Evolutionary conservation across 2,329 filamentous ascomycete species (phyloP).

Genomic region (Fusarium globosum): DNA sequence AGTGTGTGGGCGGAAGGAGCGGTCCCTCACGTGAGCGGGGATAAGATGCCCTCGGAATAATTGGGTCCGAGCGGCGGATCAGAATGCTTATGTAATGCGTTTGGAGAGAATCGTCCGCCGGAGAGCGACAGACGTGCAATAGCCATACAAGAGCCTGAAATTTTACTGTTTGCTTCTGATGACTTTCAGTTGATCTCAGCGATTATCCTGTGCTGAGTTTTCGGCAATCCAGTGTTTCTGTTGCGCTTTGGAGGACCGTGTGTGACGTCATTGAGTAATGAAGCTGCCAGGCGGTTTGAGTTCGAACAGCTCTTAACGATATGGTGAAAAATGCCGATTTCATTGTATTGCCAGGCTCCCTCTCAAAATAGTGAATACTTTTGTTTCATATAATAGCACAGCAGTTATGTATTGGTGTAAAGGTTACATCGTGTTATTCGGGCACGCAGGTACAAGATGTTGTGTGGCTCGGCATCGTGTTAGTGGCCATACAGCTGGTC

Average conservation of each 20-base stretch:
- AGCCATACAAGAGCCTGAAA: neutral
- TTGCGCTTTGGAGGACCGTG: accelerated
- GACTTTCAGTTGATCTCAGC: accelerated
- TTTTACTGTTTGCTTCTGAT: neutral
- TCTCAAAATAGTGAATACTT: neutral
- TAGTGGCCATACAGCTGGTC: neutral
- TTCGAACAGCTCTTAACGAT: neutral
- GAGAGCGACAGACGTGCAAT: neutral
- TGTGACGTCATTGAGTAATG: neutral
- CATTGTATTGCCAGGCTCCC: neutral
- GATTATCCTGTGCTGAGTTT: accelerated
- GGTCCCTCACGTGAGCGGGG: slow-evolving; percentile 52
- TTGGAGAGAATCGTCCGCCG: neutral
- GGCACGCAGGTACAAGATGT: slow-evolving; percentile 17
- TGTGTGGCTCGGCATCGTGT: neutral
- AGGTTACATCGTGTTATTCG: slow-evolving; percentile 10
- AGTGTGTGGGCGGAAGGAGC: slow-evolving; percentile 52
- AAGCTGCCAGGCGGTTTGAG: no score
- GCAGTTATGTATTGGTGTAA: neutral
- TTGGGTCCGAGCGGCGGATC: slow-evolving; percentile 20
- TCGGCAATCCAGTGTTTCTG: accelerated
- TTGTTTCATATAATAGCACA: accelerated
- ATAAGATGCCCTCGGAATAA: slow-evolving; percentile 51
- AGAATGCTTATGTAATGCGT: slow-evolving; percentile 12
- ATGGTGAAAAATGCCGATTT: neutral